Conservation (phyloP, 192 early-diverging fungal genomes). For the Anaeromyces robustus region DNA sequence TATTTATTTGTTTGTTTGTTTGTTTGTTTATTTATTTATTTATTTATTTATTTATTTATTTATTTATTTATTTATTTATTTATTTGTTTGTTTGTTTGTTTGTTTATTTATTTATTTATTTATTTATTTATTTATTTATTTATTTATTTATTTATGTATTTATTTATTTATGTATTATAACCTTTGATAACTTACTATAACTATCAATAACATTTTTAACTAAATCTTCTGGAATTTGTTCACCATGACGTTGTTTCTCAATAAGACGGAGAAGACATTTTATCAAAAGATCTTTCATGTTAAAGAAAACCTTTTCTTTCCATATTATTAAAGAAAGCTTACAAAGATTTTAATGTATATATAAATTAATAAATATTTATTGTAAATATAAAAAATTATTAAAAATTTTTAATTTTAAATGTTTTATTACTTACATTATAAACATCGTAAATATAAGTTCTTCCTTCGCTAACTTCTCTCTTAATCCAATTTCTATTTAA, state of each 20-base stretch:
- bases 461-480: slow-evolving; percentile 87
- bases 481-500: slow-evolving; percentile 96
- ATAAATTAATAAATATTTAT: not conserved
- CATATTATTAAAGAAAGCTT: slow-evolving; percentile 73
- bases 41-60: too few species aligned
- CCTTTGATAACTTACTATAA: slow-evolving; percentile 71
- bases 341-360: not conserved
- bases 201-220: slow-evolving; percentile 82
- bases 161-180: too few species aligned
- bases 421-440: slow-evolving; percentile 57
- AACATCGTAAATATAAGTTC: slow-evolving; percentile 72
- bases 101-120: too few species aligned
- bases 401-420: not conserved
- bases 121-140: too few species aligned
- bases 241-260: slow-evolving; percentile 69
- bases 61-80: too few species aligned
- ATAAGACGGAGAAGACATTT: slow-evolving; percentile 64
- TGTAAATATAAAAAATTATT: not conserved
- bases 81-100: too few species aligned
- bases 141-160: too few species aligned
- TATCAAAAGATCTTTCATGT: slow-evolving; percentile 53
- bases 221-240: slow-evolving; percentile 68
- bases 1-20: too few species aligned
- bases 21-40: too few species aligned
- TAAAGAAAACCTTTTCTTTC: slow-evolving; percentile 62